These are phyloP conservation scores for Aspergillus floridensis DNA, from an alignment of 2,329 filamentous ascomycete genomes.

Conservation along the genomic window DNA sequence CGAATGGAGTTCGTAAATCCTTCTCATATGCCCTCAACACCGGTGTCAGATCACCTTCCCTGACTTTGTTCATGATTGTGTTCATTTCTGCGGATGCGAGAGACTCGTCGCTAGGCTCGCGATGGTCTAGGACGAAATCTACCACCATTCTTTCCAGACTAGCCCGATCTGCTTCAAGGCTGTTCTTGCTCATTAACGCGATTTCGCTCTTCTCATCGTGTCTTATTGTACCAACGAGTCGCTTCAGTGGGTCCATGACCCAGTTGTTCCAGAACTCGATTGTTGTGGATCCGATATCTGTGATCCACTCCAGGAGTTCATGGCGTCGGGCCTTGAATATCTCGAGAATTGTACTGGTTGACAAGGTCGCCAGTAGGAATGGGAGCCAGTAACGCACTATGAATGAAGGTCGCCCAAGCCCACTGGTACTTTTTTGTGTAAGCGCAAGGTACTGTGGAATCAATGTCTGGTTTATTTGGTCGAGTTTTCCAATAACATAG, in stretches of 20 bases:
- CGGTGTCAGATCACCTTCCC: slow-evolving; percentile 88
- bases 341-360: slow-evolving; percentile 80
- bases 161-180: slow-evolving; percentile 81
- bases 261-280: slow-evolving; percentile 95
- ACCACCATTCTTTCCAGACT: slow-evolving; percentile 97
- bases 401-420: slow-evolving; percentile 72
- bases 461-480: slow-evolving; percentile 63
- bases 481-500: slow-evolving; percentile 35
- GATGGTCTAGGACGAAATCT: slow-evolving; percentile 85
- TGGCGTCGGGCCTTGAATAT: slow-evolving; percentile 71
- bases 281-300: slow-evolving; percentile 72
- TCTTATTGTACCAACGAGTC: slow-evolving; percentile 85
- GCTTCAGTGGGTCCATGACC: slow-evolving; percentile 81
- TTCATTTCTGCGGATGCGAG: slow-evolving; percentile 58
- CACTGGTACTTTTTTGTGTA: slow-evolving; percentile 55
- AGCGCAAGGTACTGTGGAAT: slow-evolving; percentile 65
- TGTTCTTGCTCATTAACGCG: slow-evolving; percentile 92
- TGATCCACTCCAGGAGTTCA: slow-evolving; percentile 76
- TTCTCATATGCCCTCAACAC: slow-evolving; percentile 89
- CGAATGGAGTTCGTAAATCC: slow-evolving; percentile 77
- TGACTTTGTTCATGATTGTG: slow-evolving; percentile 74
- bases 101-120: slow-evolving; percentile 57
- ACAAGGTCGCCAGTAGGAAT: slow-evolving; percentile 66
- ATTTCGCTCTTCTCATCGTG: slow-evolving; percentile 92
- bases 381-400: slow-evolving; percentile 89